A percentile compares a stretch with the other conserved stretches of the same genome.
Evolutionary conservation across 2,329 filamentous ascomycete species (phyloP).

Genomic region (Rhinocladiella similis): DNA sequence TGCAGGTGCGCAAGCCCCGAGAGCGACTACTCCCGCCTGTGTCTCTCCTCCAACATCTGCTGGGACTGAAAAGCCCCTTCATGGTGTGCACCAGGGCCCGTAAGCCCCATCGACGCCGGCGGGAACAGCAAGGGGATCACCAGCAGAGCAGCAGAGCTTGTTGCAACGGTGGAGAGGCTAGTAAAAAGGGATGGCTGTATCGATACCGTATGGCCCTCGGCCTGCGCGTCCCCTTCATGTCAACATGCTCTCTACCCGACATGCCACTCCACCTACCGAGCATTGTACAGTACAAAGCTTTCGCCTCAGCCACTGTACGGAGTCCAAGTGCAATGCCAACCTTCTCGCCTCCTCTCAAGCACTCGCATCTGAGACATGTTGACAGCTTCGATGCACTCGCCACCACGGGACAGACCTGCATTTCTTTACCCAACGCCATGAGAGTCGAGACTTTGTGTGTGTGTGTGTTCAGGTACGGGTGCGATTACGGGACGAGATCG

Average conservation of each 20-base stretch:
- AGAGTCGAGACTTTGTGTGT: no score
- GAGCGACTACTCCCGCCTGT: background rate
- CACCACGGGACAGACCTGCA: background rate
- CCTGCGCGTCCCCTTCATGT: background rate
- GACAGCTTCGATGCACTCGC: background rate
- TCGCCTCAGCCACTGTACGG: background rate
- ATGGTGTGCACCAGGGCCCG: no score
- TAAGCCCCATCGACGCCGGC: background rate
- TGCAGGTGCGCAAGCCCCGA: background rate
- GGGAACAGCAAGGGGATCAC: conserved; percentile 1
- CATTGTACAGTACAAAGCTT: background rate
- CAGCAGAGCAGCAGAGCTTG: conserved; percentile 10
- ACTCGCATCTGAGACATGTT: conserved; percentile 2
- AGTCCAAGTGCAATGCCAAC: background rate
- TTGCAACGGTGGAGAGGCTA: conserved; percentile 12
- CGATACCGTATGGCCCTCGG: conserved; percentile 1
- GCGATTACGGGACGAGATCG: background rate
- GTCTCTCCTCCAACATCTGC: background rate
- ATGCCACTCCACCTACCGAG: background rate
- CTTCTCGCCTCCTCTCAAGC: background rate
- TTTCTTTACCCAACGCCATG: background rate
- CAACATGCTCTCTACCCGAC: background rate
- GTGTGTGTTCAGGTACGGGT: no score
- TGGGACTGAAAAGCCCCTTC: no score
- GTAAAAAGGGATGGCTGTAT: conserved; percentile 17